Percentiles rank a stretch among this genome's conserved stretches.
phyloP scores from a whole-genome alignment of 2,329 filamentous ascomycete species.

The Ophiocordyceps camponoti-saundersi region DNA sequence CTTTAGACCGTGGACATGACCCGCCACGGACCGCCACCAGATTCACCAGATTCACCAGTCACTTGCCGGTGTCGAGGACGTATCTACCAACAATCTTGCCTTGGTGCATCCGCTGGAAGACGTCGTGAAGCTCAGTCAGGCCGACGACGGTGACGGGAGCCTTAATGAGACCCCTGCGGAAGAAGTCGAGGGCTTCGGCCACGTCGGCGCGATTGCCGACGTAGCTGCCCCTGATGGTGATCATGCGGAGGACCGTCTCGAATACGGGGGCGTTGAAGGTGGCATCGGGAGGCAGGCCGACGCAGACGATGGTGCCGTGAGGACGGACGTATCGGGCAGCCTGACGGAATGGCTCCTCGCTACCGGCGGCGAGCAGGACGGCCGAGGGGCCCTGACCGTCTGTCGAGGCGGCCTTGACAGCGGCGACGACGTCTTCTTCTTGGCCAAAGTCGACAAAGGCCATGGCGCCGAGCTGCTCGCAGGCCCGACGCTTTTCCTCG shows the following conservation, averaged over 20 bases:
- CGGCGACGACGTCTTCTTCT: conserved; percentile 61
- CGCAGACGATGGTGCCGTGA: conserved; percentile 69
- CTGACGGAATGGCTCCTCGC: conserved; percentile 90
- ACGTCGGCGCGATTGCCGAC: conserved; percentile 85
- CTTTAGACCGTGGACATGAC: too few species aligned
- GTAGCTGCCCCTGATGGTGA: conserved; percentile 82
- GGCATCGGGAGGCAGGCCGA: conserved; percentile 71
- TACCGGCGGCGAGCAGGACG: conserved; percentile 70
- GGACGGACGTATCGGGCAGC: conserved; percentile 76
- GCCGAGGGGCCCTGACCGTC: conserved; percentile 78
- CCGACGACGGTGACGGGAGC: conserved; percentile 75
- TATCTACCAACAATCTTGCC: conserved; percentile 63
- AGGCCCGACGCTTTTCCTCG: conserved; percentile 61
- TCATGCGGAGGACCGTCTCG: conserved; percentile 75
- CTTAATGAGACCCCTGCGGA: conserved; percentile 65
- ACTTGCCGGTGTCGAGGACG: conserved; percentile 58
- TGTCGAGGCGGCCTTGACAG: conserved; percentile 65
- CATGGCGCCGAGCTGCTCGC: conserved; percentile 50
- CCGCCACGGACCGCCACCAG: too few species aligned
- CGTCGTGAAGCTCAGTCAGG: conserved; percentile 58
- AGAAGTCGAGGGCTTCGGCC: conserved; percentile 84
- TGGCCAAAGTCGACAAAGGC: conserved; percentile 67
- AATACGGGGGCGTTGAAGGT: conserved; percentile 75
- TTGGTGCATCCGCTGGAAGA: conserved; percentile 61
- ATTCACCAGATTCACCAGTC: conserved; percentile 6